A percentile compares a stretch with the other conserved stretches of the same genome.
phyloP scores from a whole-genome alignment of 2,329 filamentous ascomycete genomes.

The Pestalotiopsis sp. region DNA sequence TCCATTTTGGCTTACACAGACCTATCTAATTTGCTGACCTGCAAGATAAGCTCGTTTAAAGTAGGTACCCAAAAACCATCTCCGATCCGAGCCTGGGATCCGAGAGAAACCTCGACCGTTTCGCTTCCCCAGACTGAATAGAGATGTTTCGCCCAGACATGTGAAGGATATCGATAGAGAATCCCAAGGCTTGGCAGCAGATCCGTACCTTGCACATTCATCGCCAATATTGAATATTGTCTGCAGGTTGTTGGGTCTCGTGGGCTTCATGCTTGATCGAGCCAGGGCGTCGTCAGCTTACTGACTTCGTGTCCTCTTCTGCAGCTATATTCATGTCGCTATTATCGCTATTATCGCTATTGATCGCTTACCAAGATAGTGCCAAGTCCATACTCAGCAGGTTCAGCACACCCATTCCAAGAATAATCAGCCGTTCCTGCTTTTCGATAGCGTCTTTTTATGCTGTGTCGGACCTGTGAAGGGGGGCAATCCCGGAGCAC shows the following conservation, averaged over 20 bases:
- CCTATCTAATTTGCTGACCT: not conserved
- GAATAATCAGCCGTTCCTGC: not conserved
- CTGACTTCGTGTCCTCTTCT: conserved; percentile 5
- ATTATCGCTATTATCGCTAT: not conserved
- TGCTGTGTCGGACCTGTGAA: not conserved
- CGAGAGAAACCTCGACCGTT: not conserved
- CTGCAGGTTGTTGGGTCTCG: not conserved
- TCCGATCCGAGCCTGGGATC: not conserved
- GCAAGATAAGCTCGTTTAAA: not conserved
- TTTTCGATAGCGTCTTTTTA: not conserved
- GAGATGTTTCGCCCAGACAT: conserved; percentile 4
- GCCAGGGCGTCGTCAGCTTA: conserved; percentile 1
- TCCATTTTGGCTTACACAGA: not conserved
- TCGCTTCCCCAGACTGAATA: not conserved
- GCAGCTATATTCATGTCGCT: not conserved
- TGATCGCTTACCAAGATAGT: not conserved
- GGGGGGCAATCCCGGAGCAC: not conserved
- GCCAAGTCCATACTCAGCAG: not conserved
- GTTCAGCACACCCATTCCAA: not conserved
- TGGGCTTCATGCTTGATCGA: not conserved
- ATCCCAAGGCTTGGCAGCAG: not conserved
- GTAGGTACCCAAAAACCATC: not conserved
- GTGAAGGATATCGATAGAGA: not conserved
- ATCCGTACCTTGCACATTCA: not conserved
- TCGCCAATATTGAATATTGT: conserved; percentile 3